Percentiles rank a stretch among this genome's conserved stretches.
Evolutionary conservation across 345 rosid species (phyloP).

Genomic region (Euclidium syriacum): DNA sequence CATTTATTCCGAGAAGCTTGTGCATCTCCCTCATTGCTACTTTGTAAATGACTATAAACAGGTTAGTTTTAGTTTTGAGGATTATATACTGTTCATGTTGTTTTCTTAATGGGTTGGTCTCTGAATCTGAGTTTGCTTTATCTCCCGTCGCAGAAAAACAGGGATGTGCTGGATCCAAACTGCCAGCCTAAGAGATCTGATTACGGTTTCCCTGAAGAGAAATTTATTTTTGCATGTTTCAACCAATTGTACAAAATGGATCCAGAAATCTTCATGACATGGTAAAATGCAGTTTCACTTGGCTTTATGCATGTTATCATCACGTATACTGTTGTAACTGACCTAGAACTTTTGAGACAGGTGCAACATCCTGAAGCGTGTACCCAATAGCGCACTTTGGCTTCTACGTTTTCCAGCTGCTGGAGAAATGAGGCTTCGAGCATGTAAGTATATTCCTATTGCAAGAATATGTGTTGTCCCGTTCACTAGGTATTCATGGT

Average conservation of each 20-base stretch:
- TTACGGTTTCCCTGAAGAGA: conserved; percentile 93
- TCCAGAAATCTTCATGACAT: conserved; percentile 85
- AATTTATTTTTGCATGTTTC: conserved; percentile 96
- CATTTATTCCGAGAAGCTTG: conserved; percentile 95
- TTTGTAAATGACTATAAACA: conserved; percentile 98
- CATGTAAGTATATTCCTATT: conserved; percentile 49
- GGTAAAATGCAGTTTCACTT: conserved; percentile 43
- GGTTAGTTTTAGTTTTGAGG: conserved; percentile 41
- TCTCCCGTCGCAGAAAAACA: conserved; percentile 57
- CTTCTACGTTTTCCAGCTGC: conserved; percentile 99
- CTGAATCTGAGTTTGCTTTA: no score
- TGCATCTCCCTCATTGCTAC: conserved; percentile 96
- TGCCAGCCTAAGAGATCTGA: conserved; percentile 75
- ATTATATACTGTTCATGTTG: no score
- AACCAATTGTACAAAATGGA: conserved; percentile 99
- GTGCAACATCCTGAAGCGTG: conserved; percentile 97
- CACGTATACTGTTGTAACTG: no score
- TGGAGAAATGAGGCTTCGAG: conserved; percentile 87
- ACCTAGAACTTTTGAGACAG: no score
- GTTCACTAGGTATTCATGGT: no score
- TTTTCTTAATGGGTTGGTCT: background rate
- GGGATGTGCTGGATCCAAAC: conserved; percentile 77
- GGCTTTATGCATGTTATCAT: background rate
- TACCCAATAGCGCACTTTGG: conserved; percentile 96
- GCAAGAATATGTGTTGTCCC: background rate